Evolutionary conservation across 2,329 filamentous ascomycete genomes (phyloP).

Genomic region (Rhynchosporium agropyri): DNA sequence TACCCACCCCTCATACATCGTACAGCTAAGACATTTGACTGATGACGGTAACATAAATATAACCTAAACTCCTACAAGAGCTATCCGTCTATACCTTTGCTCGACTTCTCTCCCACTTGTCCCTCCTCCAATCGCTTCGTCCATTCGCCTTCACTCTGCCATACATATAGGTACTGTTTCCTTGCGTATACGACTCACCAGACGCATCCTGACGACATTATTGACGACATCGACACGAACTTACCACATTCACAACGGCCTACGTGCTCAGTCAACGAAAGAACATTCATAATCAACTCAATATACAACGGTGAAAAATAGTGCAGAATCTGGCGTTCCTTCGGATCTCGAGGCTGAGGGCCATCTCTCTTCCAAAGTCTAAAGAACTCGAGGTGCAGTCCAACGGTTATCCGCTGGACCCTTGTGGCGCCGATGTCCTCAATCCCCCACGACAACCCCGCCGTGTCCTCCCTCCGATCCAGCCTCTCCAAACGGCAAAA

Average conservation of each 20-base stretch:
- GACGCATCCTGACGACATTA: slow-evolving; percentile 8
- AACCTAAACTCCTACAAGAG: not conserved
- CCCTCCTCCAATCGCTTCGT: not conserved
- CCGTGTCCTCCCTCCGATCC: slow-evolving; percentile 27
- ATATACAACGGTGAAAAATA: not conserved
- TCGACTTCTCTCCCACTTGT: not conserved
- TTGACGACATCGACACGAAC: slow-evolving; percentile 8
- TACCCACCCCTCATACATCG: slow-evolving; percentile 11
- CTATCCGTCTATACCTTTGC: not conserved
- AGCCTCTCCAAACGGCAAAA: slow-evolving; percentile 21
- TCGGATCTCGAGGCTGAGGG: slow-evolving; percentile 19
- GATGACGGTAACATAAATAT: slow-evolving; percentile 15
- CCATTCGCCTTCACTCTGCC: not conserved
- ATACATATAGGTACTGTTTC: not conserved
- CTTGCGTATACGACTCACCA: slow-evolving; percentile 9
- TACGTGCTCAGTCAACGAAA: not conserved
- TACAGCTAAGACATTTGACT: slow-evolving; percentile 13
- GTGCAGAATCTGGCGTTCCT: slow-evolving; percentile 14
- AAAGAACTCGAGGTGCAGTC: slow-evolving; percentile 22
- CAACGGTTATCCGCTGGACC: slow-evolving; percentile 26
- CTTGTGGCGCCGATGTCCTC: slow-evolving; percentile 32
- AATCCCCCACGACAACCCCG: slow-evolving; percentile 29
- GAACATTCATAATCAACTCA: not conserved
- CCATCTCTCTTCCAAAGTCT: slow-evolving; percentile 15
- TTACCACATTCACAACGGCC: not conserved